These are phyloP conservation scores for Eutrema yunnanense DNA, from an alignment of 345 rosid genomes.

Conservation along the genomic window DNA sequence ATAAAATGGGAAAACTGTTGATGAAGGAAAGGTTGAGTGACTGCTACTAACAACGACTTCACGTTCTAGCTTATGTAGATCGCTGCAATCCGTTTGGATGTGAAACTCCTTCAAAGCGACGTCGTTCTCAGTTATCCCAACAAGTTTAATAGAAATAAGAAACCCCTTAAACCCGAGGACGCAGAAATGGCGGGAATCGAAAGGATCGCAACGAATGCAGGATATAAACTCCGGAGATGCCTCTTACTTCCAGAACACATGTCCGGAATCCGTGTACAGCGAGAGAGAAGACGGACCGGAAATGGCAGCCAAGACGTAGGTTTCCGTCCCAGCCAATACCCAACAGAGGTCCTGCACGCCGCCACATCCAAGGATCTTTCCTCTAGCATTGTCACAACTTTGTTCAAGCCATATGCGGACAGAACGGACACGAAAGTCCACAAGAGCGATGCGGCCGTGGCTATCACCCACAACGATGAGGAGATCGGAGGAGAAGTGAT, in stretches of 20 bases:
- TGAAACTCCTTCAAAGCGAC: constrained; percentile 39
- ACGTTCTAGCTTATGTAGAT: constrained; percentile 55
- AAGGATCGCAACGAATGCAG: constrained; percentile 67
- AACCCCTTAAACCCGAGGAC: constrained; percentile 62
- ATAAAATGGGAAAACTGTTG: constrained; percentile 53
- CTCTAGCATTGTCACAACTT: constrained; percentile 31
- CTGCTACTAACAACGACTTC: constrained; percentile 30
- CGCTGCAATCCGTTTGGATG: constrained; percentile 53
- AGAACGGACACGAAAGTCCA: constrained; percentile 57
- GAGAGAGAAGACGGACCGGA: constrained; percentile 60
- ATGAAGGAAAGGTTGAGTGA: constrained; percentile 42
- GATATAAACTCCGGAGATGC: constrained; percentile 65
- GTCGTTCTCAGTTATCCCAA: constrained; percentile 52
- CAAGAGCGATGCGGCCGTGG: constrained; percentile 72
- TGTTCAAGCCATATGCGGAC: constrained; percentile 49
- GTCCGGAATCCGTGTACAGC: constrained; percentile 38
- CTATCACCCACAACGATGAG: constrained; percentile 72
- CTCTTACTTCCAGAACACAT: constrained; percentile 58
- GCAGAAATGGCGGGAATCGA: constrained; percentile 72
- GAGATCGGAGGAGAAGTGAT: constrained; percentile 60
- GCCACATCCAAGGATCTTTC: constrained; percentile 25
- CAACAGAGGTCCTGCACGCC: constrained; percentile 83
- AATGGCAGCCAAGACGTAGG: constrained; percentile 55
- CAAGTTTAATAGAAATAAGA: constrained; percentile 48
- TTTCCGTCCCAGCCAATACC: constrained; percentile 45